Evolutionary conservation across 129 eudicot species (phyloP).

Genomic region (Chrysanthemum makinoi): DNA sequence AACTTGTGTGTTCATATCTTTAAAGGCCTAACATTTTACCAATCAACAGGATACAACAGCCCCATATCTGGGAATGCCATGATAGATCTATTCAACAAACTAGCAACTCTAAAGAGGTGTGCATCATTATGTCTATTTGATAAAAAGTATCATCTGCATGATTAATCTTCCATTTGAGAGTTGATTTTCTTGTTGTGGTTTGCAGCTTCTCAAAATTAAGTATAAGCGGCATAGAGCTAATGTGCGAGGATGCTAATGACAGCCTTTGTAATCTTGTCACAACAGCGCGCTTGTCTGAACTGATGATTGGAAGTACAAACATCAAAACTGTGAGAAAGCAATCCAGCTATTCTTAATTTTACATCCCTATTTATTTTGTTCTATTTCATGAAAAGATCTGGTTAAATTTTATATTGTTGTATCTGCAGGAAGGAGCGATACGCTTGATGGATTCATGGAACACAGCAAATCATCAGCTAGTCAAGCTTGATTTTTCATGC

Average conservation of each 20-base stretch:
- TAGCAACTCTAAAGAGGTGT: conserved; percentile 70
- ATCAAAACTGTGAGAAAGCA: conserved; percentile 66
- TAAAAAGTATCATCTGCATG: not conserved
- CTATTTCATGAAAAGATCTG: not conserved
- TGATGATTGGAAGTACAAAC: conserved; percentile 73
- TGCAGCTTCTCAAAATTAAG: conserved; percentile 73
- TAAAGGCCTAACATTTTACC: conserved; percentile 12
- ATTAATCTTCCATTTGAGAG: not conserved
- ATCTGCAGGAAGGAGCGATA: conserved; percentile 72
- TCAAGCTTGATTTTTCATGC: conserved; percentile 77
- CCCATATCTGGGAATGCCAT: conserved; percentile 66
- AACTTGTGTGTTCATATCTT: not conserved
- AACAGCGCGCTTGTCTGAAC: conserved; percentile 57
- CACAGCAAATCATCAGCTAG: conserved; percentile 52
- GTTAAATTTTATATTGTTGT: not conserved
- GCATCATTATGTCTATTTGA: not conserved
- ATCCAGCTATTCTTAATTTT: not conserved
- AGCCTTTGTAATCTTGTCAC: conserved; percentile 74
- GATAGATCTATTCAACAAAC: conserved; percentile 56
- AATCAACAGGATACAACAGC: conserved; percentile 71
- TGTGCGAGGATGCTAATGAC: conserved; percentile 55
- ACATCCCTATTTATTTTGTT: not conserved
- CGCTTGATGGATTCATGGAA: conserved; percentile 67
- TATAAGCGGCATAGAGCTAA: conserved; percentile 69
- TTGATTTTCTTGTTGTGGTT: conserved; percentile 18